These are phyloP conservation scores for Coix lacrymajobi DNA, from an alignment of 176 grass and related monocot species.

Conservation along the genomic window DNA sequence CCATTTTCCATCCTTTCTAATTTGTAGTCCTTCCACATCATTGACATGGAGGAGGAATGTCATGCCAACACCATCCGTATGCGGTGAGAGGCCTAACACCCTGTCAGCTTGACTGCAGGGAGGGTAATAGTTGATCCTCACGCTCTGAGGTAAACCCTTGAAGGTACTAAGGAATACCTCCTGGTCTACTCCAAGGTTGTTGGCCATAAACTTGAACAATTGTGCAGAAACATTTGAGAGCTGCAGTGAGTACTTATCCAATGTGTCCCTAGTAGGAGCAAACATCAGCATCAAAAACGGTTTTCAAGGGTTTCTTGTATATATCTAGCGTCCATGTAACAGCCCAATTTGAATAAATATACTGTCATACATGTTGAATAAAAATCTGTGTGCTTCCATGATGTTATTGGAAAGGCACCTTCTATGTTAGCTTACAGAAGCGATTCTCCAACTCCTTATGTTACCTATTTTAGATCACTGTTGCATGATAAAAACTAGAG, in stretches of 20 bases:
- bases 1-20: constrained; percentile 56
- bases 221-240: constrained; percentile 28
- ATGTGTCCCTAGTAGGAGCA: constrained; percentile 1
- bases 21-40: constrained; percentile 58
- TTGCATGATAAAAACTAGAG: background rate
- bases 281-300: background rate
- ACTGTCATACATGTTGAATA: background rate
- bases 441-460: background rate
- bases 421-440: background rate
- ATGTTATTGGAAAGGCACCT: background rate
- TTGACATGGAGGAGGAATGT: constrained; percentile 57
- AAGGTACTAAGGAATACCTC: constrained; percentile 31
- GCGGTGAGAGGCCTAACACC: constrained; percentile 61
- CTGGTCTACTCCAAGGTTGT: constrained; percentile 29
- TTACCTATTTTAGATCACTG: background rate
- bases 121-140: constrained; percentile 74
- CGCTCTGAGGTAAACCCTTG: constrained; percentile 28
- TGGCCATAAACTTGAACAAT: constrained; percentile 46
- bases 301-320: background rate
- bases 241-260: constrained; percentile 26
- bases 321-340: background rate
- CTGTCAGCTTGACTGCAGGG: constrained; percentile 46
- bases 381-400: background rate
- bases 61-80: constrained; percentile 43
- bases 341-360: background rate